A percentile compares a stretch with the other conserved stretches of the same genome.
Evolutionary conservation across 2,329 filamentous ascomycete species (phyloP).

Genomic region (Ilyonectria mors-panacis): DNA sequence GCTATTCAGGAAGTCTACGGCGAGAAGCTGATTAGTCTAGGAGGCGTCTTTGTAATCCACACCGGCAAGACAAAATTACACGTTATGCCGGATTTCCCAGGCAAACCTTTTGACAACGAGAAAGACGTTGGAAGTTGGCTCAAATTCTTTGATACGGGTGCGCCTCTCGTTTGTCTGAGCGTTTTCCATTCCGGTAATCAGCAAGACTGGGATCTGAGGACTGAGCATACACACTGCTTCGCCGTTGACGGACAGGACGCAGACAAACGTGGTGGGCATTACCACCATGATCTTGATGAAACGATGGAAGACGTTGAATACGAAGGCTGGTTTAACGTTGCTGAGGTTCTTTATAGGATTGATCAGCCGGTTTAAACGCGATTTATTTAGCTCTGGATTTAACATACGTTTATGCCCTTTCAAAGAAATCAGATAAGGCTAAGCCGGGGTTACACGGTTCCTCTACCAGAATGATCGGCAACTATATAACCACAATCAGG

Average conservation of each 20-base stretch:
- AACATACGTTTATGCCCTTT: too few species aligned
- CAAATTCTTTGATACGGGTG: slow-evolving; percentile 55
- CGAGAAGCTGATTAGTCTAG: slow-evolving; percentile 55
- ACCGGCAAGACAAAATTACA: slow-evolving; percentile 56
- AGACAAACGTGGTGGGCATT: slow-evolving; percentile 58
- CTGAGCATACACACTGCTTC: slow-evolving; percentile 65
- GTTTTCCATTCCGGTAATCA: slow-evolving; percentile 60
- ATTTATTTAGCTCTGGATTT: too few species aligned
- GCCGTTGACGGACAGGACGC: slow-evolving; percentile 43
- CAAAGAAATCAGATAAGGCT: too few species aligned
- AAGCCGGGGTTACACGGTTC: too few species aligned
- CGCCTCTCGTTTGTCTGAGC: slow-evolving; percentile 57
- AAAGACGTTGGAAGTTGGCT: slow-evolving; percentile 56
- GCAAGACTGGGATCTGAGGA: slow-evolving; percentile 54
- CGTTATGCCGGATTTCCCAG: slow-evolving; percentile 62
- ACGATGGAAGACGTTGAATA: slow-evolving; percentile 57
- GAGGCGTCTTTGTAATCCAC: slow-evolving; percentile 59
- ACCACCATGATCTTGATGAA: slow-evolving; percentile 57
- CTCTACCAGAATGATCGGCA: too few species aligned
- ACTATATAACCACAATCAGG: too few species aligned
- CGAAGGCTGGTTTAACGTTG: slow-evolving; percentile 62
- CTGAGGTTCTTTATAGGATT: slow-evolving; percentile 57
- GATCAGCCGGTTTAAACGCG: slow-evolving; percentile 42
- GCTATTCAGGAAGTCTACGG: slow-evolving; percentile 52
- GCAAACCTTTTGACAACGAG: slow-evolving; percentile 48